Evolutionary conservation across 345 rosid genomes (phyloP), one percentile per base, ranked within the genome.

Genomic region (Lepidium aucheri): DNA sequence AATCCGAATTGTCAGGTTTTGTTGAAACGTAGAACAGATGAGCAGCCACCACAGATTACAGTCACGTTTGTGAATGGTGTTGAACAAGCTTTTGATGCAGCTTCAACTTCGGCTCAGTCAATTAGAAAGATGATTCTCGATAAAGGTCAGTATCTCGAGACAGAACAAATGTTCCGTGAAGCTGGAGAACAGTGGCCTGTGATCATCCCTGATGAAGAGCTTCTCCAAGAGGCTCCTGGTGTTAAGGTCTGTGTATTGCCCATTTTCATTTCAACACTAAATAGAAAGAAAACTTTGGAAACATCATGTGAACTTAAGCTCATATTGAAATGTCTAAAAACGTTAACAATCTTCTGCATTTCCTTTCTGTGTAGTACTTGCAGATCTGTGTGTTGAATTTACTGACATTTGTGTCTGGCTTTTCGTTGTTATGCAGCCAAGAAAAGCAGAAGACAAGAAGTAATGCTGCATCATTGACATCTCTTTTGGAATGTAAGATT

Each of bases 131-230:
- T 88, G 84, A 88, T 93, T 57, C 84, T 90, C 5, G 89, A 88
- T 47, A 90, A 88, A 74, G 96, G 97, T 45, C 89, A 76, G 81
- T 13, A 8, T 14, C 94, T 90, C 0, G 96, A 90, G 81, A 88
- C 90, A 2, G 89, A 93, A 84, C 97, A 86, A 65, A 88, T 88
- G 97, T 93, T 90, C 75, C 89, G 89, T 8, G 95, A 93, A 58
- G 90, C 96, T 5, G 95, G 97, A 0, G 95, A 85, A 81, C 83
- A 86, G 41, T 90, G 97, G 96, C 97, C 95, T 17, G 90, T 88
- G 32, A 34, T 85, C 12, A 88, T 90, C 42, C 97, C 97, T 8
- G 95, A 80, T 1, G 90, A 78, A 59, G 98, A 93, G 75, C 75
- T 90, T 65, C 83, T 42, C 36, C 82, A 75, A 71, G 76, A 76